phyloP scores from a whole-genome alignment of 768 basidiomycete species.

The Tricholoma sp. region DNA sequence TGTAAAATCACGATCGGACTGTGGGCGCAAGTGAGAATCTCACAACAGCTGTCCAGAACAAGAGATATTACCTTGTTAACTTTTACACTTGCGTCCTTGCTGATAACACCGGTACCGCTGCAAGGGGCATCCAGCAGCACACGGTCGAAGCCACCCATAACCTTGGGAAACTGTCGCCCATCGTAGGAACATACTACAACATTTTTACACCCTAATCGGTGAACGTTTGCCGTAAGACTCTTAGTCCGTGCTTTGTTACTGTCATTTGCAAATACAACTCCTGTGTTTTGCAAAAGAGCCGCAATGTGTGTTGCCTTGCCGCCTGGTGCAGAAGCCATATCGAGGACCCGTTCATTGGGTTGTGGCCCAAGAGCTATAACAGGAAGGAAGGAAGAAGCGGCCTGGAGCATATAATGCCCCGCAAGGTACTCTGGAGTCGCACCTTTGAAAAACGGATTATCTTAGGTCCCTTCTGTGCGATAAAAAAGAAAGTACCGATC shows the following conservation, averaged over 20 bases:
- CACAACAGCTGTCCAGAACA: slow-evolving; percentile 5
- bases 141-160: slow-evolving; percentile 98
- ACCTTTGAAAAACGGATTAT: slow-evolving; percentile 34
- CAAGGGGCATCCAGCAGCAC: slow-evolving; percentile 96
- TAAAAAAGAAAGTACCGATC: slow-evolving; percentile 52
- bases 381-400: slow-evolving; percentile 98
- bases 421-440: slow-evolving; percentile 99
- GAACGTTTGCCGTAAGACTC: slow-evolving; percentile 93
- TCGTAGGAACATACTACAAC: slow-evolving; percentile 97
- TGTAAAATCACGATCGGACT: slow-evolving; percentile 95
- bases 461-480: neutral
- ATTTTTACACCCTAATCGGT: slow-evolving; percentile 96
- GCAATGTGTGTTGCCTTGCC: slow-evolving; percentile 98
- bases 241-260: slow-evolving; percentile 92
- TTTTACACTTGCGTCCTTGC: slow-evolving; percentile 96
- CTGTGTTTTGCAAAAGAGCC: slow-evolving; percentile 95
- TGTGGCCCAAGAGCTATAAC: slow-evolving; percentile 94
- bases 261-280: slow-evolving; percentile 97
- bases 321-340: slow-evolving; percentile 98
- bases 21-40: neutral
- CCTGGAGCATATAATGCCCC: slow-evolving; percentile 99
- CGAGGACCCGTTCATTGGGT: slow-evolving; percentile 88
- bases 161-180: slow-evolving; percentile 95
- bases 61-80: slow-evolving; percentile 79
- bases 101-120: slow-evolving; percentile 96